These are phyloP conservation scores for Phaeotremella skinneri DNA, from an alignment of 768 basidiomycete genomes.

Conservation along the genomic window DNA sequence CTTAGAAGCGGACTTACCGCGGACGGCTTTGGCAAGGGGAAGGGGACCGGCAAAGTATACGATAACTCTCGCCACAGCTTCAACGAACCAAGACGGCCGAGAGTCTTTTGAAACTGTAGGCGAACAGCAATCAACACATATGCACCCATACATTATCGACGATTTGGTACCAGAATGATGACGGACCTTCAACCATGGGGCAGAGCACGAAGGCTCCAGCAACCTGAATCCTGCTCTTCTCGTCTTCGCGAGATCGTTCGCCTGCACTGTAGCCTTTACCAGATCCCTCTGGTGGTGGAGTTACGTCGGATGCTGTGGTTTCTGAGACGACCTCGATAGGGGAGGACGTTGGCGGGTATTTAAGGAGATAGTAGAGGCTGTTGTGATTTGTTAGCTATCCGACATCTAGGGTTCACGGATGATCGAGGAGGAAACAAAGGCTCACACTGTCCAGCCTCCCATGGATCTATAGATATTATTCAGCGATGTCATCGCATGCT, in stretches of 20 bases:
- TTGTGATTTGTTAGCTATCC: background rate
- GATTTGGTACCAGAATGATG: background rate
- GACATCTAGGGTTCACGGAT: background rate
- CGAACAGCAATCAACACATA: background rate
- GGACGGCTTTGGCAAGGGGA: slow-evolving; percentile 46
- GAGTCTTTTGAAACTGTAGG: slow-evolving; percentile 43
- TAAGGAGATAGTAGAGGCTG: slow-evolving; percentile 47
- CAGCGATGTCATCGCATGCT: background rate
- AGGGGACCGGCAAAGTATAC: slow-evolving; percentile 43
- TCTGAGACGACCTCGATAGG: slow-evolving; percentile 16
- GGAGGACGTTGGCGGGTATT: slow-evolving; percentile 39
- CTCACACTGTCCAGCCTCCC: slow-evolving; percentile 52
- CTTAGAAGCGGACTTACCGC: slow-evolving; percentile 26
- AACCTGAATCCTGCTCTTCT: slow-evolving; percentile 43
- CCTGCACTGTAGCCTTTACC: slow-evolving; percentile 30
- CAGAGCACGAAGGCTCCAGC: slow-evolving; percentile 51
- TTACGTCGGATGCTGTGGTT: slow-evolving; percentile 16
- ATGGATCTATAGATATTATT: slow-evolving; percentile 38
- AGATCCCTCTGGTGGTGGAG: slow-evolving; percentile 18
- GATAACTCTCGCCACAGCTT: slow-evolving; percentile 38
- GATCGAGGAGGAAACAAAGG: slow-evolving; percentile 7
- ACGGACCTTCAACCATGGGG: slow-evolving; percentile 50
- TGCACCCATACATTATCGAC: background rate
- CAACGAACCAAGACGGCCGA: slow-evolving; percentile 40
- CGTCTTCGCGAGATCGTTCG: slow-evolving; percentile 22